Percentiles rank a stretch among this genome's conserved stretches.
These are phyloP conservation scores for Nothophytophthora sp. DNA, from an alignment of 352 stramenopile species.

Conservation along the genomic window DNA sequence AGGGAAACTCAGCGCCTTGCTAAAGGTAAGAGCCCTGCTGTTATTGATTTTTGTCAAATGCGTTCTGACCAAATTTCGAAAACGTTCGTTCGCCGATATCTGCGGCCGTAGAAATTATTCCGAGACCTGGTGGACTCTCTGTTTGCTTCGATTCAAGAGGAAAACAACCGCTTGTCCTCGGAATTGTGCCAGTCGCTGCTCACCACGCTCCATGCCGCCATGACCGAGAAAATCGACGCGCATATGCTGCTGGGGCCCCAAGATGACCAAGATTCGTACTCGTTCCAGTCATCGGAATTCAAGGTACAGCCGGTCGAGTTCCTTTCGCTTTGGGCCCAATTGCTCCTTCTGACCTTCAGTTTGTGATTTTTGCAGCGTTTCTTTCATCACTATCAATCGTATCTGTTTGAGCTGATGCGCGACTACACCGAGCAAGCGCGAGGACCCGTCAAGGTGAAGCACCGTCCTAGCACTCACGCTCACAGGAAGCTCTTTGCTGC, in stretches of 20 bases:
- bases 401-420: conserved; percentile 70
- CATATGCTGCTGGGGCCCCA: conserved; percentile 43
- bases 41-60: not conserved
- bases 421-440: conserved; percentile 69
- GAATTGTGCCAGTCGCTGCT: conserved; percentile 63
- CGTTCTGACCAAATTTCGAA: too few species aligned
- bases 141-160: conserved; percentile 65
- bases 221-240: conserved; percentile 61
- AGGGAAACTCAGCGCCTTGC: conserved; percentile 59
- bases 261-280: conserved; percentile 61
- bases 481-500: too few species aligned
- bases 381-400: conserved; percentile 70
- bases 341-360: not conserved
- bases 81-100: not conserved
- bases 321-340: too few species aligned
- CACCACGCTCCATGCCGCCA: conserved; percentile 48
- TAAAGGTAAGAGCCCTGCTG: conserved; percentile 41
- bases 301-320: too few species aligned
- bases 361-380: conserved; percentile 47
- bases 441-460: conserved; percentile 62
- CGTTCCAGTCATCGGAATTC: conserved; percentile 64
- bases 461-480: not conserved
- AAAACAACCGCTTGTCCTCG: conserved; percentile 70
- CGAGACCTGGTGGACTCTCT: conserved; percentile 71
- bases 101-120: conserved; percentile 67